Evolutionary conservation across 1,284 basidiomycete genomes (phyloP).

Genomic region (Ceratobasidium papillatum): DNA sequence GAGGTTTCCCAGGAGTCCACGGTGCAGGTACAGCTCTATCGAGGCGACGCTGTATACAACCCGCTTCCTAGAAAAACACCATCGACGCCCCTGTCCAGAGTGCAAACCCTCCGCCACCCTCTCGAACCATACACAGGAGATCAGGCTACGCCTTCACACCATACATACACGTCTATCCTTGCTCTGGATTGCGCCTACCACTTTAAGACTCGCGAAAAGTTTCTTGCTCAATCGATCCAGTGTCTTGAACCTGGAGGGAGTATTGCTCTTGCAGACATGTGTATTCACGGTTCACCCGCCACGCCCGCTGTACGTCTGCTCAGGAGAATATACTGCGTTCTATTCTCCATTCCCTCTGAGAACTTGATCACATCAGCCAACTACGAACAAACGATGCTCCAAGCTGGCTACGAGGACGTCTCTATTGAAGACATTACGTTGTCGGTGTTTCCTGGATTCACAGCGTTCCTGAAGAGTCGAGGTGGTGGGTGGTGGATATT

Average conservation of each 20-base stretch:
- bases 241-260: conserved; percentile 62
- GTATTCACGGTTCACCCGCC: conserved; percentile 54
- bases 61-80: conserved; percentile 59
- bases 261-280: conserved; percentile 72
- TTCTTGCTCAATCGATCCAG: conserved; percentile 60
- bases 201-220: conserved; percentile 62
- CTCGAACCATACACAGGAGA: conserved; percentile 46
- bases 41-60: conserved; percentile 63
- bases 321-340: conserved; percentile 31
- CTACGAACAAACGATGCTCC: conserved; percentile 59
- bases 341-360: conserved; percentile 58
- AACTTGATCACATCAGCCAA: conserved; percentile 62
- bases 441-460: conserved; percentile 69
- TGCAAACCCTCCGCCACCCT: conserved; percentile 58
- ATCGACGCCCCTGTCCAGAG: conserved; percentile 43
- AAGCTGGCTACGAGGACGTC: conserved; percentile 65
- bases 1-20: conserved; percentile 37
- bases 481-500: conserved; percentile 61
- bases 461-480: conserved; percentile 58
- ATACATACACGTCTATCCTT: conserved; percentile 52
- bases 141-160: conserved; percentile 18
- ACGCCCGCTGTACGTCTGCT: neutral
- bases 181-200: conserved; percentile 78
- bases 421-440: conserved; percentile 66
- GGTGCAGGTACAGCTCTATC: conserved; percentile 50